Evolutionary conservation across 2,329 filamentous ascomycete species (phyloP), one percentile per base, ranked within the genome.

Genomic region (Neofusicoccum cordaticola): DNA sequence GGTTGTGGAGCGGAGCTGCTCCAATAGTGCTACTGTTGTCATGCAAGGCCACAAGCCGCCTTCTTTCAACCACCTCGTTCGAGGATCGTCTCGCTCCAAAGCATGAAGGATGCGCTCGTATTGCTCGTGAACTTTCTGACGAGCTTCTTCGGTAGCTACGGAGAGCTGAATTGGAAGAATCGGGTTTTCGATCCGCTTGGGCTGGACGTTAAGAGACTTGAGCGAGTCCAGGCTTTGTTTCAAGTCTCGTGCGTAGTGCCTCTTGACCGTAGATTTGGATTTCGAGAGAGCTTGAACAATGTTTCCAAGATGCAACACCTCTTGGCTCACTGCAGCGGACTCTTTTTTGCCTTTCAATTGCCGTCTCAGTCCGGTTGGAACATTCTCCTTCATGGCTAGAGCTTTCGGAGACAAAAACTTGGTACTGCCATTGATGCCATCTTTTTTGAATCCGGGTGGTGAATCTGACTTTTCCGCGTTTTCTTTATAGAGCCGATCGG

Each of bases 1-100:
- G 0, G 73, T 72, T 0, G 69, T 77, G 0, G 77, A 78, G 6
- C 81, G 76, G 0, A 88, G 71, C 41, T 83, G 81, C 48, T 82
- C 78, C 0, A 88, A 77, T 0, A 86, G 66, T 15, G 53, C 22
- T 4, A 62, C 22, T 0, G 45, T 42, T 13, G n/a, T 62, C 2
- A 22, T 56, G 15, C 53, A 65, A 2, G 53, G 53, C 63, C 63
- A 61, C n/a, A 65, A 11, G 1, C 53, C 62, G 8, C 62, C 62
- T 66, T 68, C 35, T 74, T 72, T 19, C 65, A n/a, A 66, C 79
- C 72, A 6, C 68, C 50, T 9, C 6, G 45, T 4, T 63, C 53
- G 2, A 72, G 51, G 17, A 15, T 64, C 52, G 15, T 22, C 35
- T 9, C 7, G 2, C 5, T 39, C 34, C 3, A 61, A 19, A 2